Base-by-base conservation (phyloP, 129 eudicot genomes). In the Ambrosia trifida region DNA sequence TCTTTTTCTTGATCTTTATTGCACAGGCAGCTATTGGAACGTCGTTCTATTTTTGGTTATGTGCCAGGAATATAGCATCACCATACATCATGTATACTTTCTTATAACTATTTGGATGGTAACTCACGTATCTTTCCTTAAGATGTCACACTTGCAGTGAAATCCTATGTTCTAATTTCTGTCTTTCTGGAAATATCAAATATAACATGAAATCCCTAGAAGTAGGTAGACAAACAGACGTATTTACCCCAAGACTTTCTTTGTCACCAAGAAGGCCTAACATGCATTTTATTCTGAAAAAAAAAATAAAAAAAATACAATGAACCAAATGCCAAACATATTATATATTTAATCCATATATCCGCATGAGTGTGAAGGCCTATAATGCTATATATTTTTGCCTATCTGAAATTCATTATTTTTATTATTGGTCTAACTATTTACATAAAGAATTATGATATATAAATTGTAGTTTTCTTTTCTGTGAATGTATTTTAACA, bases 21-120 rank as follows among this genome's bases (percentile, higher is more conserved):
- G 40, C 16, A 51, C 89, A 93, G 98, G 92, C 80, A 72, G 90
- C 96, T 64, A 85, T 87, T 67, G 92, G 92, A 66, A 73, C 78
- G 72, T 82, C 82, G 83, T 93, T 89, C 87, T 93, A 86, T 62
- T 82, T 78, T 82, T 89, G 96, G 98, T 73, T 87, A 74, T 75
- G 72, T 70, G 73, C 87, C 46, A 73, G 86, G 70, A 76, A 87
- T 71, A 68, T 89, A 76, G 78, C 98, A 62, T 85, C 98, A 69
- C 98, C 96, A n/a, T 93, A 93, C 89, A 81, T 81, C 98, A 93
- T 87, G 98, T 93, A 89, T 87, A 89, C 75, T 78, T 85, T 87
- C 98, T 93, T 81, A 78, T 73, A 80, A 77, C 92, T 89, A 83
- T 82, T 80, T 76, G 70, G 75, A 83, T 81, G 98, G 85, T 88